Evolutionary conservation across 2,329 filamentous ascomycete genomes (phyloP), one percentile per base, ranked within the genome.

Genomic region (Xylaria sp.): DNA sequence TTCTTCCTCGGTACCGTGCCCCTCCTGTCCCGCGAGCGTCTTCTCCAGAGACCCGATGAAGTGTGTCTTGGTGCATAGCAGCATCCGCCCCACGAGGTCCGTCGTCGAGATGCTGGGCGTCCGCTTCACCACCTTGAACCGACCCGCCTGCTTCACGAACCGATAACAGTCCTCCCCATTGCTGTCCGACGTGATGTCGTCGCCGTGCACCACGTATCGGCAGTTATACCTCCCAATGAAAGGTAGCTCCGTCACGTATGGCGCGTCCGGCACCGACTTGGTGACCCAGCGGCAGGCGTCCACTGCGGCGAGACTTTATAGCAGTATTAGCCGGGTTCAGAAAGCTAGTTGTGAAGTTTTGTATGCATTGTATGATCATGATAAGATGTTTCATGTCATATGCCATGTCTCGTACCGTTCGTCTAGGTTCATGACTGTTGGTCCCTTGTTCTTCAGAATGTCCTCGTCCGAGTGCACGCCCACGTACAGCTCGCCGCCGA

Each of bases 161-260:
- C 96, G 92, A 83, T 99, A 99, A 83, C 95, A 98, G 83, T 99
- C 96, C 79, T 97, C 91, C 48, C 96, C 96, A 73, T 90, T 90
- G 78, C 92, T 93, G 81, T 99, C 96, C 0, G 94, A 97, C 2
- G 96, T 98, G 77, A 98, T 97, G 81, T 98, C 95, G 80, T 98
- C 96, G 68, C 95, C 95, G 80, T 98, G 95, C 1, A 97, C 95
- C 48, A 98, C 96, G 79, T 95, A 98, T 77, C 91, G 89, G 85
- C 96, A 98, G 70, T 96, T 94, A 79, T 96, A 97, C 81, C 97
- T 94, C 65, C 91, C 91, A 76, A 99, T 97, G 93, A 94, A 99
- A 57, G 92, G 90, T 56, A 98, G 87, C 68, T 91, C 91, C 25
- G 96, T 99, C 64, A 99, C 96, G 82, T 99, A 99, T 34, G 96